phyloP scores from a whole-genome alignment of 768 basidiomycete genomes.

The Xerocomus brunneocitrinus region DNA sequence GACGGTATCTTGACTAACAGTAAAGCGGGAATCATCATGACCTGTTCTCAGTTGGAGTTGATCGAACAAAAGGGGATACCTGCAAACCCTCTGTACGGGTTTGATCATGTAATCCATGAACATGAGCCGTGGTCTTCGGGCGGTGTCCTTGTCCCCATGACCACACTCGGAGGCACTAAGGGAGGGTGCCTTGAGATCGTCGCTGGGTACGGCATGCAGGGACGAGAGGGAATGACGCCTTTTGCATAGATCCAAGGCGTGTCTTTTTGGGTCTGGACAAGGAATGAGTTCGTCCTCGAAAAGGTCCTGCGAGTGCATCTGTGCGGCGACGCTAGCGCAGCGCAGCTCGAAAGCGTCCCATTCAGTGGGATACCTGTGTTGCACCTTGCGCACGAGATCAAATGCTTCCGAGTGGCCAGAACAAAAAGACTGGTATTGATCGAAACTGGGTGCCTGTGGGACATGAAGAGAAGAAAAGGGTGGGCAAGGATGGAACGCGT shows the following conservation, averaged over 20 bases:
- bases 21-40: not conserved
- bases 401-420: slow-evolving; percentile 81
- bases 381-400: slow-evolving; percentile 63
- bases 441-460: slow-evolving; percentile 64
- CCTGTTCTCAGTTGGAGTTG: slow-evolving; percentile 43
- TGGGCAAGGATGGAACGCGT: slow-evolving; percentile 6
- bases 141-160: slow-evolving; percentile 27
- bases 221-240: slow-evolving; percentile 47
- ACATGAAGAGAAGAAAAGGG: slow-evolving; percentile 2
- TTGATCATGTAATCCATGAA: slow-evolving; percentile 92
- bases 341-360: slow-evolving; percentile 83
- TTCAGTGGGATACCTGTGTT: slow-evolving; percentile 59
- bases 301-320: slow-evolving; percentile 25
- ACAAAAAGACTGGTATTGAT: slow-evolving; percentile 82
- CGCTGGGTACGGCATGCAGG: slow-evolving; percentile 39
- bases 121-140: slow-evolving; percentile 43
- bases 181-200: slow-evolving; percentile 30
- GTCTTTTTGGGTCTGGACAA: slow-evolving; percentile 6
- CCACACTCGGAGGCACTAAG: slow-evolving; percentile 29
- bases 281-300: slow-evolving; percentile 2
- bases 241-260: slow-evolving; percentile 33
- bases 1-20: slow-evolving; percentile 12
- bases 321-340: slow-evolving; percentile 54
- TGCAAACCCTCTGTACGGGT: slow-evolving; percentile 95
- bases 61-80: slow-evolving; percentile 86